Conservation (phyloP, 192 early-diverging fungal genomes). For the Coemansia sp. region DNA sequence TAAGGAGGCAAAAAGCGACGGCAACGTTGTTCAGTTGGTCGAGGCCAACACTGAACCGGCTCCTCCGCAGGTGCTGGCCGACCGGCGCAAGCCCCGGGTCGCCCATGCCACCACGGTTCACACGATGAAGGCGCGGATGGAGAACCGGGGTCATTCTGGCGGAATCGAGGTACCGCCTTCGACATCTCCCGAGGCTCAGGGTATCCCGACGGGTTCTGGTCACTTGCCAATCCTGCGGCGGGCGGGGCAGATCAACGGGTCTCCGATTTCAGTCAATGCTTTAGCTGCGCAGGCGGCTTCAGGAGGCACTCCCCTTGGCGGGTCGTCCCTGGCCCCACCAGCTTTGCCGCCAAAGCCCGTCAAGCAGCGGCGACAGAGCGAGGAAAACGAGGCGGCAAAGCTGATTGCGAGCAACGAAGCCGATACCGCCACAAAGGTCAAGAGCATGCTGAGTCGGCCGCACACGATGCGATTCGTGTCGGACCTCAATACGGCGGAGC, state of each 20-base stretch:
- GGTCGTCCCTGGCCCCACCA: neutral
- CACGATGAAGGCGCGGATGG: constrained; percentile 53
- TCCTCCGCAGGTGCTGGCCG: constrained; percentile 54
- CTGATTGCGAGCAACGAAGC: constrained; percentile 19
- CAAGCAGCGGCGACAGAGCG: constrained; percentile 43
- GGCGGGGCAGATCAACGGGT: constrained; percentile 23
- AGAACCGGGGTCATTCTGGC: constrained; percentile 26
- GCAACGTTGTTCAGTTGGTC: constrained; percentile 37
- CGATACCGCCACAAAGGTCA: constrained; percentile 41
- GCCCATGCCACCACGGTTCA: constrained; percentile 44
- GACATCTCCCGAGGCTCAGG: neutral
- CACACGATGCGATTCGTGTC: constrained; percentile 52
- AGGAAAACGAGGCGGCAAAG: constrained; percentile 21
- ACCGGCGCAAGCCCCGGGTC: constrained; percentile 51
- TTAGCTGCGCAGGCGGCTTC: constrained; percentile 12
- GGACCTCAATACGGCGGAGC: constrained; percentile 69
- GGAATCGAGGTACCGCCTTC: constrained; percentile 13
- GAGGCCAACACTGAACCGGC: constrained; percentile 24
- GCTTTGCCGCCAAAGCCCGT: constrained; percentile 20
- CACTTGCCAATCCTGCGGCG: constrained; percentile 28
- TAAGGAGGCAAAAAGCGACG: constrained; percentile 44
- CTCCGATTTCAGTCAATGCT: constrained; percentile 18
- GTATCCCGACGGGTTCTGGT: constrained; percentile 9
- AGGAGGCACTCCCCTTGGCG: neutral
- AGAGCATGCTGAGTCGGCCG: constrained; percentile 51